These are phyloP conservation scores for Meyerozyma athensensis DNA, from an alignment of 1,139 yeast genomes.

Conservation along the genomic window DNA sequence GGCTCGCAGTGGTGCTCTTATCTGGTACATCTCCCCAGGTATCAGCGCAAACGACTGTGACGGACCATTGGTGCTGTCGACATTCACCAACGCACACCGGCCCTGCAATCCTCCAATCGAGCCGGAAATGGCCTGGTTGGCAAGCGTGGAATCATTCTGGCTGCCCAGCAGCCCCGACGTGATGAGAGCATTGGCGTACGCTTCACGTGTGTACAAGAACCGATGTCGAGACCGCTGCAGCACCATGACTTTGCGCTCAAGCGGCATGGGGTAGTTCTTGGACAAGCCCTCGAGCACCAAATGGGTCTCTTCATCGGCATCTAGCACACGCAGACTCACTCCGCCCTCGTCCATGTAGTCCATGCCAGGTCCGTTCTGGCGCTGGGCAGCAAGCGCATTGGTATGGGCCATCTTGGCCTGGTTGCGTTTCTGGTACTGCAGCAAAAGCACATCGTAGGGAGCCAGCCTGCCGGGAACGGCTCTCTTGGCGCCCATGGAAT, in stretches of 20 bases:
- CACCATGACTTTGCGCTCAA: constrained; percentile 69
- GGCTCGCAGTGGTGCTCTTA: constrained; percentile 60
- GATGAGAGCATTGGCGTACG: constrained; percentile 62
- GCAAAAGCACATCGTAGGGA: constrained; percentile 82
- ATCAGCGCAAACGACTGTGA: constrained; percentile 50
- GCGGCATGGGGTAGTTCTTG: constrained; percentile 72
- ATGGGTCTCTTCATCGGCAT: constrained; percentile 91
- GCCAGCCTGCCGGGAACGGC: constrained; percentile 92
- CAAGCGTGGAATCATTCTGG: constrained; percentile 37
- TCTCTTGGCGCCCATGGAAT: constrained; percentile 96
- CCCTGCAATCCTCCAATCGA: constrained; percentile 73
- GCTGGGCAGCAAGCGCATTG: constrained; percentile 61
- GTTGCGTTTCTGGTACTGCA: constrained; percentile 86
- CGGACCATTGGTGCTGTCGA: constrained; percentile 40
- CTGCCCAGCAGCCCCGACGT: constrained; percentile 26
- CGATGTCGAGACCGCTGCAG: constrained; percentile 69
- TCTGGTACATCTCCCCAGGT: constrained; percentile 51
- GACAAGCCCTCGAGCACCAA: constrained; percentile 91
- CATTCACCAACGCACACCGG: constrained; percentile 68
- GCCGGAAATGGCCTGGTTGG: constrained; percentile 48
- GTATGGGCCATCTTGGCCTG: constrained; percentile 87
- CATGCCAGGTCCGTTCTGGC: constrained; percentile 29
- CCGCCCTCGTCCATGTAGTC: constrained; percentile 19
- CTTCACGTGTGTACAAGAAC: constrained; percentile 77
- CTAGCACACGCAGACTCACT: constrained; percentile 28